Evolutionary conservation across 1,139 yeast genomes (phyloP).

Genomic region (Debaryomyces udenii): DNA sequence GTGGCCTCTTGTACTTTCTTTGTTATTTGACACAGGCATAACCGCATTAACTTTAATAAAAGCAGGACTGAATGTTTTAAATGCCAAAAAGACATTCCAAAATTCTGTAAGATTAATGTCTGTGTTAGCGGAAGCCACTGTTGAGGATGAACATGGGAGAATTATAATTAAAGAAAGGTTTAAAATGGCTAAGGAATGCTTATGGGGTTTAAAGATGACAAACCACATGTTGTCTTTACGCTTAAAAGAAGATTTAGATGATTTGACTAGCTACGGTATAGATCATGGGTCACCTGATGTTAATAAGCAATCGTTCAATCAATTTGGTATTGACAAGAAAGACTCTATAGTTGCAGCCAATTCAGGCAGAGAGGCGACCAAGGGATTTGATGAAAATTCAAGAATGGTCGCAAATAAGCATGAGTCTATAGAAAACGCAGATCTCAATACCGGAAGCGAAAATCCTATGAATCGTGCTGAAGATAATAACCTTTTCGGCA

Average conservation of each 20-base stretch:
- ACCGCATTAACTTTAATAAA: slow-evolving; percentile 49
- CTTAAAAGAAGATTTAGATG: slow-evolving; percentile 42
- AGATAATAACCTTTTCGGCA: slow-evolving; percentile 40
- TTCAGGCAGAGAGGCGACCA: slow-evolving; percentile 9
- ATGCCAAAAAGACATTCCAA: slow-evolving; percentile 30
- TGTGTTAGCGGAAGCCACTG: slow-evolving; percentile 33
- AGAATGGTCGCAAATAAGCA: slow-evolving; percentile 9
- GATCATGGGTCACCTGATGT: slow-evolving; percentile 62
- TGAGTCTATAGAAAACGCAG: slow-evolving; percentile 13
- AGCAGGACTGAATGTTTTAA: slow-evolving; percentile 36
- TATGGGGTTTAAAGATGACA: slow-evolving; percentile 64
- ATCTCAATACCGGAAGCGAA: background rate
- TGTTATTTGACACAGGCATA: slow-evolving; percentile 52
- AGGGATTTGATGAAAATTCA: background rate
- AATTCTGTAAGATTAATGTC: slow-evolving; percentile 31
- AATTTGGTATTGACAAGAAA: slow-evolving; percentile 38
- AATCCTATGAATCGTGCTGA: slow-evolving; percentile 12
- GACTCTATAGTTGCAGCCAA: slow-evolving; percentile 12
- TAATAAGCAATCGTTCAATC: slow-evolving; percentile 51
- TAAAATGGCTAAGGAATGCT: slow-evolving; percentile 63
- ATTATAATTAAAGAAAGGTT: slow-evolving; percentile 46
- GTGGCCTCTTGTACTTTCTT: slow-evolving; percentile 56
- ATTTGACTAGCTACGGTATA: slow-evolving; percentile 46
- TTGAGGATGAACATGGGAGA: slow-evolving; percentile 35
- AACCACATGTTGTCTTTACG: slow-evolving; percentile 54